Evolutionary conservation across 116 monocot species (phyloP), one percentile per base, ranked within the genome.

Genomic region (Iris pallida): DNA sequence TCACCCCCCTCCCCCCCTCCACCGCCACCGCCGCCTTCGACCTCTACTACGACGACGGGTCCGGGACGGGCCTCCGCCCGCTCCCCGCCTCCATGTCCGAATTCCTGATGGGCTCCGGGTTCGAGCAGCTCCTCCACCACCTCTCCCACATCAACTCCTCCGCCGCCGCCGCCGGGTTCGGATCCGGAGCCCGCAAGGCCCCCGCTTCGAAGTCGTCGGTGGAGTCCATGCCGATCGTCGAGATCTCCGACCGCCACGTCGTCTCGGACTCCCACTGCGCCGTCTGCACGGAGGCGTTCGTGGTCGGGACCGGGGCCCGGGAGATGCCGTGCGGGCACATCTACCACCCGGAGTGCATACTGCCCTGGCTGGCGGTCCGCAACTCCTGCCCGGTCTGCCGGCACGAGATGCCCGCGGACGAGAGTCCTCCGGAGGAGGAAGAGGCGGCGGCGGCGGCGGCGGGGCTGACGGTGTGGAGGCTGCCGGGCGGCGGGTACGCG

Each of bases 251-350:
- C 30, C 30, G 30, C 30, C 30, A 30, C 30, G 30, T 30, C 30
- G 3, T 0, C 30, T 30, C 30, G 30, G 30, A 30, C 30, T 59
- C 59, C 30, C 76, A 78, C 72, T 88, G 83, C 66, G 83, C 88
- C n/a, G 81, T 84, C 40, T 88, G 88, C 70, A 88, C 42, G 73
- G 88, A 88, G n/a, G 54, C 68, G 4, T 88, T 88, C 41, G 83
- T 75, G 62, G 69, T 81, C 20, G 78, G 81, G 2, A 16, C 46
- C 11, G 78, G 76, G 73, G 88, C 81, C 0, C 61, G 81, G 47
- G 83, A 88, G 80, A 88, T 83, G 84, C 88, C 88, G 8, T 88
- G 83, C 73, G 81, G 81, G 70, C 88, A 88, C 45, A 69, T 88
- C 47, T 83, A 88, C 73, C 88, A 88, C 62, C 78, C 73, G 48